Percentiles rank a stretch among this genome's conserved stretches.
These are phyloP conservation scores for Melanogaster broomeanus DNA, from an alignment of 768 basidiomycete genomes.

Conservation along the genomic window DNA sequence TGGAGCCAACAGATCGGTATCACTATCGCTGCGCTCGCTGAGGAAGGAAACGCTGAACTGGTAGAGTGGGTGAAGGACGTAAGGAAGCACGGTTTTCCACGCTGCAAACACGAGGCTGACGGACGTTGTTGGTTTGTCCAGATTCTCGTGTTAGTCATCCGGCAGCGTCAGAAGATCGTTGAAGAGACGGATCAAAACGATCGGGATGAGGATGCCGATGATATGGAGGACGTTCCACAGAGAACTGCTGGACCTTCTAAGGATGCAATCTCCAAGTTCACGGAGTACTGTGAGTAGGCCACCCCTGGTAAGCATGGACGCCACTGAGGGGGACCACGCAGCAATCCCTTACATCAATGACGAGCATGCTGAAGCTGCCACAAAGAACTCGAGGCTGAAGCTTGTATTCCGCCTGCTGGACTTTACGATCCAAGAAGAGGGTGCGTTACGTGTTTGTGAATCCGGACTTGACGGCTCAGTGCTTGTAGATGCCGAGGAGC, in stretches of 20 bases:
- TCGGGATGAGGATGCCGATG: slow-evolving; percentile 39
- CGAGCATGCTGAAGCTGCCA: slow-evolving; percentile 74
- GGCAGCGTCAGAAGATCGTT: slow-evolving; percentile 58
- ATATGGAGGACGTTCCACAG: slow-evolving; percentile 32
- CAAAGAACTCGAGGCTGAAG: slow-evolving; percentile 77
- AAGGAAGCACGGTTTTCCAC: slow-evolving; percentile 33
- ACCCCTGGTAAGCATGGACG: neutral
- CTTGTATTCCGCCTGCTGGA: slow-evolving; percentile 80
- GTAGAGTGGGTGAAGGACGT: slow-evolving; percentile 86
- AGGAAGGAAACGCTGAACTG: slow-evolving; percentile 60
- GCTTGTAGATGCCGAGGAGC: slow-evolving; percentile 59
- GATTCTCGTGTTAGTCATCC: slow-evolving; percentile 64
- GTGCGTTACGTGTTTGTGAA: slow-evolving; percentile 39
- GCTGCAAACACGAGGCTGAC: slow-evolving; percentile 20
- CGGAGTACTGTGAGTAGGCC: slow-evolving; percentile 66
- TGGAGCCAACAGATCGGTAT: slow-evolving; percentile 92
- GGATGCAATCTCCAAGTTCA: slow-evolving; percentile 68
- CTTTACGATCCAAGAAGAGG: slow-evolving; percentile 67
- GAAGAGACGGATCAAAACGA: slow-evolving; percentile 55
- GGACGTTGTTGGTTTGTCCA: slow-evolving; percentile 29
- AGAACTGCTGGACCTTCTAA: slow-evolving; percentile 51
- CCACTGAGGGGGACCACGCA: slow-evolving; percentile 32
- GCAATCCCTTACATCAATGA: slow-evolving; percentile 78
- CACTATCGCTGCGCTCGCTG: slow-evolving; percentile 70
- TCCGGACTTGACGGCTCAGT: slow-evolving; percentile 8